Base-by-base conservation (phyloP, 768 basidiomycete genomes). In the Collybia mongolica region DNA sequence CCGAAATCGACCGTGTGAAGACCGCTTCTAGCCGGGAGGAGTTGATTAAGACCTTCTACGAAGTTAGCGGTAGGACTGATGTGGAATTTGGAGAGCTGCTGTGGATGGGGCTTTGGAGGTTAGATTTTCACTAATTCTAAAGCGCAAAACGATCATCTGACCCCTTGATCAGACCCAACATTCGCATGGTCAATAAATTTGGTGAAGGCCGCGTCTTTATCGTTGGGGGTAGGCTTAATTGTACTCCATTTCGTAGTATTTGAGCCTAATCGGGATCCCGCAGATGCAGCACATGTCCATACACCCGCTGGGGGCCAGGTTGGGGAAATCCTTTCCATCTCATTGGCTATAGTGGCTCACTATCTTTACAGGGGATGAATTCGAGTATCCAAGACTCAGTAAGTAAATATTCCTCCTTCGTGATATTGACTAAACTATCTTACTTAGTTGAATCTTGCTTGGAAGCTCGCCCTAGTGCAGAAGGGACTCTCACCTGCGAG, bases 11-110 rank as follows among this genome's bases (percentile, higher is more conserved):
- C 24, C 26, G 26, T 19, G n/a, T 15, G n/a, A 23, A 32, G 26
- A 18, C 35, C 8, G 26, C 43, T 9, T 44, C 43, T 11, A 44
- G 43, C n/a, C 15, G 26, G 14, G 43, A 44, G 3, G 43, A 44
- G n/a, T 23, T 44, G n/a, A 29, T 44, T 17, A 44, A 44, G 35
- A 32, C 26, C 26, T 44, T 44, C 24, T 44, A 44, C n/a, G 24
- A 44, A 29, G n/a, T 44, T 19, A 44, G 26, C 15, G 43, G 43
- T 15, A 26, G 43, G 14, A 44, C 43, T 15, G 43, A 44, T 7
- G 43, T 44, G 1, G 35, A 44, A 26, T 44, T 44, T 32, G 43
- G 43, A 19, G 35, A 44, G 17, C 24, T 44, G 12, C 6, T 26
- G 35, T 44, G 43, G 43, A 44, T 44, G 17, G 26, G 26, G 6